A percentile compares a stretch with the other conserved stretches of the same genome.
Conservation (phyloP, 306 rosid genomes). For the Luffa acutangula region DNA sequence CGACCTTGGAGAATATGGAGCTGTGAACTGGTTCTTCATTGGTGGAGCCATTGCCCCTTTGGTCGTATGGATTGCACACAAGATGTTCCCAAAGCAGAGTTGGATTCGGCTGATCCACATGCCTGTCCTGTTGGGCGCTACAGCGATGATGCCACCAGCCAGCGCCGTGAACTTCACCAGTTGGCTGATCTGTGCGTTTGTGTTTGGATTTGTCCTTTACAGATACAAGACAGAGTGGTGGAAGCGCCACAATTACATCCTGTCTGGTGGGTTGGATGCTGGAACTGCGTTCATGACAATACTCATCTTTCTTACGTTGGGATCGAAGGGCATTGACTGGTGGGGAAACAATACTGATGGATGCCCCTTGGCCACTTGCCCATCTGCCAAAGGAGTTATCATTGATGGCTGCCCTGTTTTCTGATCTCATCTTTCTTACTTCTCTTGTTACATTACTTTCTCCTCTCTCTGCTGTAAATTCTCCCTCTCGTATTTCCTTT, state of each 20-base stretch:
- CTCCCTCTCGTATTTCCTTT: neutral
- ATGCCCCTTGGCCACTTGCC: constrained; percentile 72
- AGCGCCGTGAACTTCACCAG: constrained; percentile 60
- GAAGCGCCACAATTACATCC: constrained; percentile 53
- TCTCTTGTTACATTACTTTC: neutral
- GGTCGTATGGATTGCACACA: constrained; percentile 60
- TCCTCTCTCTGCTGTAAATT: neutral
- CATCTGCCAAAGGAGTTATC: constrained; percentile 41
- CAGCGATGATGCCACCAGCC: constrained; percentile 76
- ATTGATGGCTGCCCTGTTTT: constrained; percentile 35
- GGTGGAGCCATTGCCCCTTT: constrained; percentile 64
- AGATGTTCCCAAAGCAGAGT: constrained; percentile 36
- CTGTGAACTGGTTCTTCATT: constrained; percentile 57
- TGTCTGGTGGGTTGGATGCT: constrained; percentile 79
- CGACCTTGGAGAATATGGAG: constrained; percentile 55
- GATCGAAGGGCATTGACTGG: constrained; percentile 33
- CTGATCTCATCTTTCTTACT: neutral
- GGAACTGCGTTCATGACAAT: constrained; percentile 76
- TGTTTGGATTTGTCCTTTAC: constrained; percentile 40
- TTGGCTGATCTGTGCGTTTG: constrained; percentile 45
- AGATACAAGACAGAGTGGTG: constrained; percentile 42
- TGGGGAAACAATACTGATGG: constrained; percentile 59
- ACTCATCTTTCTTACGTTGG: constrained; percentile 39
- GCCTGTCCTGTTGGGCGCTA: constrained; percentile 62
- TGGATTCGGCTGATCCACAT: constrained; percentile 56